phyloP scores from a whole-genome alignment of 1,284 basidiomycete genomes.

The Papiliotrema laurentii region DNA sequence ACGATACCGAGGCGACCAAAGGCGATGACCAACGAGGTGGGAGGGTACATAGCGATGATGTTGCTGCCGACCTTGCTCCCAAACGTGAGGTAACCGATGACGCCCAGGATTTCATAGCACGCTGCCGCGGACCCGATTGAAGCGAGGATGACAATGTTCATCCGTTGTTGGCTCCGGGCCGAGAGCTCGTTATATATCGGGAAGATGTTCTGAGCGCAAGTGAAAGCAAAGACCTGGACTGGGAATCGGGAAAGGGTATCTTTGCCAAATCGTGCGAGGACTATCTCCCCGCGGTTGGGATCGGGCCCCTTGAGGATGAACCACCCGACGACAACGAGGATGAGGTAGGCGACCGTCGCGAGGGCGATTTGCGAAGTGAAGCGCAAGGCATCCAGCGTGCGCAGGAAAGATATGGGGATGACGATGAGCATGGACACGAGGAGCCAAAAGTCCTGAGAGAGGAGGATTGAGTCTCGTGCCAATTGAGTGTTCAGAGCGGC shows the following conservation, averaged over 20 bases:
- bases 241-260: slow-evolving; percentile 66
- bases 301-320: slow-evolving; percentile 43
- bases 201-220: slow-evolving; percentile 60
- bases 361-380: slow-evolving; percentile 50
- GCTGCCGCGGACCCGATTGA: slow-evolving; percentile 76
- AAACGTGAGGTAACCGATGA: slow-evolving; percentile 87
- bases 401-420: slow-evolving; percentile 81
- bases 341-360: slow-evolving; percentile 55
- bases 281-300: slow-evolving; percentile 39
- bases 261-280: slow-evolving; percentile 34
- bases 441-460: slow-evolving; percentile 80
- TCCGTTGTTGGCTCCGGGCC: slow-evolving; percentile 70
- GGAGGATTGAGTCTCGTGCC: slow-evolving; percentile 57
- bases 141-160: slow-evolving; percentile 80
- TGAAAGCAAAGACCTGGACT: slow-evolving; percentile 92
- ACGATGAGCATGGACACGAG: slow-evolving; percentile 74
- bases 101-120: slow-evolving; percentile 61
- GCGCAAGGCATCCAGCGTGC: slow-evolving; percentile 63
- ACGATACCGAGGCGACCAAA: slow-evolving; percentile 91
- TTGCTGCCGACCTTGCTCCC: slow-evolving; percentile 84
- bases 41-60: slow-evolving; percentile 73
- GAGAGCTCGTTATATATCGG: slow-evolving; percentile 91
- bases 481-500: slow-evolving; percentile 59
- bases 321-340: slow-evolving; percentile 58
- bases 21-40: slow-evolving; percentile 84